A percentile compares a stretch with the other conserved stretches of the same genome.
These are phyloP conservation scores for Dentipellis fragilis DNA, from an alignment of 768 basidiomycete species.

Conservation along the genomic window DNA sequence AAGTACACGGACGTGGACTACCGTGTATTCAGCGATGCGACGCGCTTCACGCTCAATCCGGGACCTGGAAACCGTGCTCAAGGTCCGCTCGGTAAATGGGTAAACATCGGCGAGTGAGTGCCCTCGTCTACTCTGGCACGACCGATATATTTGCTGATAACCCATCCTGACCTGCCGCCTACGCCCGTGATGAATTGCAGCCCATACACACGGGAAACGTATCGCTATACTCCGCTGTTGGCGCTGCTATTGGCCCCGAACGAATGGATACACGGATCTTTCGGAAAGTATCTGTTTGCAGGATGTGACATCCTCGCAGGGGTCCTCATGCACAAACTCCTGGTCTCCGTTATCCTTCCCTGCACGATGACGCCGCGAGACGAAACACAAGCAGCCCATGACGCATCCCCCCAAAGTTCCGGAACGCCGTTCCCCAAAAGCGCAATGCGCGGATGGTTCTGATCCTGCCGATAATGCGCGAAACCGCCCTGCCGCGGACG, in stretches of 20 bases:
- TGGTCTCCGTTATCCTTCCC: conserved; percentile 41
- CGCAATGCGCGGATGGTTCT: not conserved
- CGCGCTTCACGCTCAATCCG: conserved; percentile 52
- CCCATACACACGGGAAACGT: conserved; percentile 87
- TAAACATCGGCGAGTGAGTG: conserved; percentile 70
- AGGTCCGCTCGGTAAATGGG: conserved; percentile 40
- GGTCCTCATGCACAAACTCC: conserved; percentile 53
- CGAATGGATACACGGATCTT: conserved; percentile 67
- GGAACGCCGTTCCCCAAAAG: not conserved
- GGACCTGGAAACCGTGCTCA: conserved; percentile 40
- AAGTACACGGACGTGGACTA: conserved; percentile 99
- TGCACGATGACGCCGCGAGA: conserved; percentile 1
- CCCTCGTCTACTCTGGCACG: not conserved
- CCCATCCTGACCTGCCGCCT: not conserved
- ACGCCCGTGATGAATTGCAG: conserved; percentile 28
- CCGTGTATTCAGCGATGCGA: conserved; percentile 89
- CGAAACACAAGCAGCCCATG: not conserved
- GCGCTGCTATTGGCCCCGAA: conserved; percentile 79
- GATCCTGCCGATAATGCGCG: not conserved
- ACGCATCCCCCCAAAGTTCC: not conserved
- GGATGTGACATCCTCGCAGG: conserved; percentile 76
- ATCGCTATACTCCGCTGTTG: conserved; percentile 92
- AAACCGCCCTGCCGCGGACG: not conserved
- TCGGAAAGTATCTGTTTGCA: conserved; percentile 88
- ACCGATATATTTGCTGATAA: not conserved